Evolutionary conservation across 164 flowering plant genomes (phyloP).

Genomic region (Umbilicus rupestris): DNA sequence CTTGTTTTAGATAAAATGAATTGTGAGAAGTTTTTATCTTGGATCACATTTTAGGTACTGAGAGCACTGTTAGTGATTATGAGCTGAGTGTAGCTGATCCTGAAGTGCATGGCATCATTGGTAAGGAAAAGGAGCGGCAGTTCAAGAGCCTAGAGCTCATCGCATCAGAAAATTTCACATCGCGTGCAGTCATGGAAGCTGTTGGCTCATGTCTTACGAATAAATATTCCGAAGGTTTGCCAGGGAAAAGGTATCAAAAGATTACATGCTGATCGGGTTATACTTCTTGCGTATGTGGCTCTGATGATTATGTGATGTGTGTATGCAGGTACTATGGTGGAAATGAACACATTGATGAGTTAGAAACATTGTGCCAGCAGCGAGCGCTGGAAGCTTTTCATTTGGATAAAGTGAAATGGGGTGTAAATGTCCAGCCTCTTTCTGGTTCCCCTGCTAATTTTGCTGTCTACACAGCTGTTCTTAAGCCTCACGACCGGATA

Average conservation of each 20-base stretch:
- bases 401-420: conserved; percentile 73
- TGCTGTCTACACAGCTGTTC: conserved; percentile 88
- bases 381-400: conserved; percentile 82
- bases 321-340: conserved; percentile 85
- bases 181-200: conserved; percentile 93
- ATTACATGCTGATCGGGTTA: background rate
- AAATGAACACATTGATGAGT: conserved; percentile 86
- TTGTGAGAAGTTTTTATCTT: background rate
- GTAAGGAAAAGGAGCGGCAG: conserved; percentile 75
- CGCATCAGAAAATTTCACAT: conserved; percentile 95
- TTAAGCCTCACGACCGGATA: conserved; percentile 85
- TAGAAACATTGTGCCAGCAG: conserved; percentile 76
- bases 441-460: conserved; percentile 98
- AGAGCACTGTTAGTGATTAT: conserved; percentile 40
- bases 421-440: conserved; percentile 95
- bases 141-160: conserved; percentile 77
- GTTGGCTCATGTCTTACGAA: conserved; percentile 95
- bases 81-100: conserved; percentile 62
- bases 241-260: conserved; percentile 74
- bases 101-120: conserved; percentile 56
- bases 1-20: conserved; percentile 5
- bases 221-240: conserved; percentile 94
- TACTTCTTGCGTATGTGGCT: background rate
- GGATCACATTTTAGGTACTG: conserved; percentile 23
- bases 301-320: background rate